Percentiles rank a stretch among this genome's conserved stretches.
Evolutionary conservation across 768 basidiomycete genomes (phyloP).

Genomic region (Suillus alpinus): DNA sequence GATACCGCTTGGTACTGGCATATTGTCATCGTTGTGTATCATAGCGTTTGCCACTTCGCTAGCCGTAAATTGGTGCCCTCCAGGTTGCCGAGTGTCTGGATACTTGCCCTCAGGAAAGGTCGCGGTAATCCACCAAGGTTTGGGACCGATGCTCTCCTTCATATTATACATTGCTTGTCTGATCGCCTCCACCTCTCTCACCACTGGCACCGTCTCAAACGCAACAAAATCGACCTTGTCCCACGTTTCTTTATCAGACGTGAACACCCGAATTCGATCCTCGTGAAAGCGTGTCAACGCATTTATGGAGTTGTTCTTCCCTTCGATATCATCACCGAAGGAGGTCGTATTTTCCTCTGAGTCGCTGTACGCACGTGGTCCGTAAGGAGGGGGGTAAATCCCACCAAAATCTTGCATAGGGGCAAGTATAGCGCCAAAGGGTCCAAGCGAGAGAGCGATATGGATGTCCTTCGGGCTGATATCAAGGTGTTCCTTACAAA

Average conservation of each 20-base stretch:
- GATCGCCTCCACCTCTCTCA: slow-evolving; percentile 64
- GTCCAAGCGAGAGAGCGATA: slow-evolving; percentile 71
- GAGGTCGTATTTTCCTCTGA: slow-evolving; percentile 39
- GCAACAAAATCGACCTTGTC: slow-evolving; percentile 56
- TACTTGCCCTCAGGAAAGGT: slow-evolving; percentile 54
- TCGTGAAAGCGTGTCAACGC: slow-evolving; percentile 63
- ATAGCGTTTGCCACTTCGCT: slow-evolving; percentile 44
- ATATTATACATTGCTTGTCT: slow-evolving; percentile 40
- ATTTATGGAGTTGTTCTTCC: slow-evolving; percentile 38
- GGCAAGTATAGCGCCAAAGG: slow-evolving; percentile 64
- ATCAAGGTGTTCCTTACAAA: slow-evolving; percentile 22
- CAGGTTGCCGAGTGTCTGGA: slow-evolving; percentile 36
- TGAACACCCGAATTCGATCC: slow-evolving; percentile 55
- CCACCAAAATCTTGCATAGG: slow-evolving; percentile 75
- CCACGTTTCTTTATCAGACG: slow-evolving; percentile 51
- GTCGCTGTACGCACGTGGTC: slow-evolving; percentile 46
- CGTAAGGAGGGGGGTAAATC: slow-evolving; percentile 73
- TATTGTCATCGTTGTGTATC: slow-evolving; percentile 21
- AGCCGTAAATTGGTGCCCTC: slow-evolving; percentile 26
- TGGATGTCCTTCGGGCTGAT: slow-evolving; percentile 28
- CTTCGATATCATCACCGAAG: slow-evolving; percentile 36
- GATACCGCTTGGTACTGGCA: slow-evolving; percentile 47
- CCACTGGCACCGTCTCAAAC: slow-evolving; percentile 77
- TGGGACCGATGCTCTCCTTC: slow-evolving; percentile 20
- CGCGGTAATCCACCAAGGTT: slow-evolving; percentile 76